Evolutionary conservation across 1,284 basidiomycete genomes (phyloP), one percentile per base, ranked within the genome.

Genomic region (Tetrapyrgos nigripes): DNA sequence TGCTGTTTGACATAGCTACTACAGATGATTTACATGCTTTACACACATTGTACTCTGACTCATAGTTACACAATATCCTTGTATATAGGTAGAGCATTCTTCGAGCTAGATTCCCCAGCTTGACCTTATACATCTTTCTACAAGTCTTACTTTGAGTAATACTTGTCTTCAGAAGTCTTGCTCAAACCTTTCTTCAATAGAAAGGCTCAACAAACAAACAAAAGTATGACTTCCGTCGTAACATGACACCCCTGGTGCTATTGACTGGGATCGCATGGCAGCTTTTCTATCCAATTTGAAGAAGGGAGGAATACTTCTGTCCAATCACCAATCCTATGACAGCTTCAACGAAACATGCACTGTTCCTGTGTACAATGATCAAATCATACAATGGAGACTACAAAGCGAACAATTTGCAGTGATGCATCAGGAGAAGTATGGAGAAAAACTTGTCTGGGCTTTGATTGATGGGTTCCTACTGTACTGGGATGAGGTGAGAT

Each of bases 181-280:
- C n/a, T n/a, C n/a, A n/a, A n/a, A n/a, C n/a, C n/a, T n/a, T n/a
- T n/a, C n/a, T n/a, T n/a, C n/a, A n/a, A n/a, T n/a, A n/a, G n/a
- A n/a, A n/a, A n/a, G n/a, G n/a, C n/a, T n/a, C n/a, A n/a, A n/a
- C n/a, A n/a, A n/a, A n/a, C n/a, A n/a, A n/a, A n/a, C n/a, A n/a
- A n/a, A n/a, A n/a, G n/a, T n/a, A n/a, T n/a, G n/a, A n/a, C n/a
- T n/a, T n/a, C n/a, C n/a, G n/a, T n/a, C n/a, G n/a, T n/a, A n/a
- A n/a, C n/a, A n/a, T n/a, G n/a, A n/a, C 17, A 27, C 44, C 17
- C 28, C 44, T 14, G 33, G 28, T 1, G 53, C 53, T 49, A 35
- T 55, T 27, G 53, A 55, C 28, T 55, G 53, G 53, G 45, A 47
- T 49, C 45, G 45, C 10, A 47, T 55, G 53, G 29, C 45, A 17